Evolutionary conservation across 2,329 filamentous ascomycete genomes (phyloP).

Genomic region (Sclerotinia spermophila): DNA sequence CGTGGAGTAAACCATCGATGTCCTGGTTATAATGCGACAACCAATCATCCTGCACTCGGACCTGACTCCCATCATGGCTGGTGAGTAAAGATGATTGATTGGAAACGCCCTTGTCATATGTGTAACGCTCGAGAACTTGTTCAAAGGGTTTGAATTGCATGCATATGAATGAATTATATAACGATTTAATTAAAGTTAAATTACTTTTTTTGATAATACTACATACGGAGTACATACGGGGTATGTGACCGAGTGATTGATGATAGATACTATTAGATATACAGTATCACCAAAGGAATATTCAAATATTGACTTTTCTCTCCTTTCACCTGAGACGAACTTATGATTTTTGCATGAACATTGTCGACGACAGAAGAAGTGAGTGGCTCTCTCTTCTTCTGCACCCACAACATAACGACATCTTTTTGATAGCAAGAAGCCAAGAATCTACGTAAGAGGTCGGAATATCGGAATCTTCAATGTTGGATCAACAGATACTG

Average conservation of each 20-base stretch:
- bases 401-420: background rate
- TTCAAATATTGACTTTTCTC: background rate
- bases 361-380: background rate
- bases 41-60: constrained; percentile 14
- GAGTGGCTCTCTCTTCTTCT: background rate
- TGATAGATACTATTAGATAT: background rate
- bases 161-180: background rate
- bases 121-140: constrained; percentile 11
- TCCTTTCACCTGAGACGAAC: background rate
- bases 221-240: background rate
- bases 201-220: background rate
- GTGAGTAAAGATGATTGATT: constrained; percentile 1
- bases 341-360: background rate
- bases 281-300: background rate
- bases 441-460: background rate
- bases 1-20: constrained; percentile 8
- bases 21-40: background rate
- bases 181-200: background rate
- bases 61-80: constrained; percentile 7
- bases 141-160: background rate
- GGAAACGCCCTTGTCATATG: constrained; percentile 2
- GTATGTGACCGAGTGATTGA: background rate
- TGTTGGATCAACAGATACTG: background rate
- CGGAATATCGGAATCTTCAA: constrained; percentile 2
- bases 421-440: background rate